Percentiles rank a stretch among this genome's conserved stretches.
Conservation (phyloP, 306 rosid genomes). For the Glycine soja region DNA sequence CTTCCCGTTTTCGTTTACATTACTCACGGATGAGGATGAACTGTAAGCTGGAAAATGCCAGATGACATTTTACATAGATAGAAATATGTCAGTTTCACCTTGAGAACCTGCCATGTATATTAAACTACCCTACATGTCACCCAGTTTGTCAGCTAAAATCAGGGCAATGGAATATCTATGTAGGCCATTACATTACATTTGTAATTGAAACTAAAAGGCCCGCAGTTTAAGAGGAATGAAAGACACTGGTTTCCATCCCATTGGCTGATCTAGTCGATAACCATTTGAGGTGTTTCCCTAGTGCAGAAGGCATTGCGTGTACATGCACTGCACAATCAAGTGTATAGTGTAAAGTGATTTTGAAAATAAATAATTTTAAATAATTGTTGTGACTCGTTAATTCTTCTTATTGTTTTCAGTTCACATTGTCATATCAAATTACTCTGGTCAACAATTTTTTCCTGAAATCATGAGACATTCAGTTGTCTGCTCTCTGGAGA, state of each 20-base stretch:
- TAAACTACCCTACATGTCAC: background rate
- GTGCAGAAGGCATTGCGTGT: background rate
- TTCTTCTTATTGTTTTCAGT: background rate
- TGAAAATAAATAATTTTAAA: background rate
- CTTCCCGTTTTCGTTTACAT: constrained; percentile 72
- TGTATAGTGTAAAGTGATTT: background rate
- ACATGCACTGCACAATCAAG: background rate
- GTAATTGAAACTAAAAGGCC: background rate
- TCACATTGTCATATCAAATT: background rate
- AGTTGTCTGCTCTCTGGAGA: too few species aligned
- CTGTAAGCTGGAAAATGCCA: constrained; percentile 32
- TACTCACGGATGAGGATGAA: constrained; percentile 67
- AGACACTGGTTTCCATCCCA: background rate
- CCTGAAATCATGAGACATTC: too few species aligned
- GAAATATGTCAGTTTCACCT: constrained; percentile 29
- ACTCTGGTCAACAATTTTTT: background rate
- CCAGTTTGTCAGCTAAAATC: background rate
- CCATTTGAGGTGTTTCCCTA: background rate
- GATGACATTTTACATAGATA: background rate
- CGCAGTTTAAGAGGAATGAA: background rate
- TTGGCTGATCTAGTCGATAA: background rate
- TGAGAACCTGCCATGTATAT: constrained; percentile 8
- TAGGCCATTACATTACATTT: background rate
- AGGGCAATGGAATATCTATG: constrained; percentile 2
- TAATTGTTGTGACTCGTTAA: background rate